Percentiles rank a stretch among this genome's conserved stretches.
phyloP scores from a whole-genome alignment of 495 filamentous ascomycete species.

The Penicillium lagena region DNA sequence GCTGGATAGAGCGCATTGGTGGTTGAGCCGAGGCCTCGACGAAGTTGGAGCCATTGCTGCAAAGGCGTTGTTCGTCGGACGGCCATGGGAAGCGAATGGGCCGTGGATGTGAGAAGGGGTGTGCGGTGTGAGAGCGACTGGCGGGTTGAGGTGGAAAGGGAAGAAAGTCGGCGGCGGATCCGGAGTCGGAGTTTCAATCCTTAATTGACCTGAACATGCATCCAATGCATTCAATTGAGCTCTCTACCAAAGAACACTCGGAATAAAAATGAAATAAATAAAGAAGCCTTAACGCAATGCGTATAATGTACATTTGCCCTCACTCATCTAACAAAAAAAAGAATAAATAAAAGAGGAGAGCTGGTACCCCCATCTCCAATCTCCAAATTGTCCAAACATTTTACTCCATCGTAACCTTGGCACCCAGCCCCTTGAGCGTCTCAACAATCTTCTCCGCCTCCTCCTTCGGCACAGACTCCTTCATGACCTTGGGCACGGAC shows the following conservation, averaged over 20 bases:
- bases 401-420: conserved; percentile 86
- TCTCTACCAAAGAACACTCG: conserved; percentile 19
- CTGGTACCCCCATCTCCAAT: neutral
- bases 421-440: conserved; percentile 86
- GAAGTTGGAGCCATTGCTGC: conserved; percentile 7
- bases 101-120: neutral
- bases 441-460: conserved; percentile 98
- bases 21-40: conserved; percentile 1
- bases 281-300: conserved; percentile 29
- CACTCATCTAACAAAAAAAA: conserved; percentile 14
- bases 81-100: conserved; percentile 5
- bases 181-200: neutral
- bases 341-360: conserved; percentile 14
- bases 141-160: conserved; percentile 1
- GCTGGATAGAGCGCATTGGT: neutral
- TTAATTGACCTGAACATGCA: conserved; percentile 13
- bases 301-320: conserved; percentile 43
- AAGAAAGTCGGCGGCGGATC: too few relatives aligned
- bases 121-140: neutral
- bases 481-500: conserved; percentile 94
- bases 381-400: conserved; percentile 5
- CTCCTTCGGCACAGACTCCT: conserved; percentile 96
- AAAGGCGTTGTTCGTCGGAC: conserved; percentile 2
- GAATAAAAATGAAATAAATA: too few relatives aligned
- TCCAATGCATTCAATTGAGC: conserved; percentile 22